Base-by-base conservation (phyloP, 75 land plant species). In the Adiantum capillusveneris region DNA sequence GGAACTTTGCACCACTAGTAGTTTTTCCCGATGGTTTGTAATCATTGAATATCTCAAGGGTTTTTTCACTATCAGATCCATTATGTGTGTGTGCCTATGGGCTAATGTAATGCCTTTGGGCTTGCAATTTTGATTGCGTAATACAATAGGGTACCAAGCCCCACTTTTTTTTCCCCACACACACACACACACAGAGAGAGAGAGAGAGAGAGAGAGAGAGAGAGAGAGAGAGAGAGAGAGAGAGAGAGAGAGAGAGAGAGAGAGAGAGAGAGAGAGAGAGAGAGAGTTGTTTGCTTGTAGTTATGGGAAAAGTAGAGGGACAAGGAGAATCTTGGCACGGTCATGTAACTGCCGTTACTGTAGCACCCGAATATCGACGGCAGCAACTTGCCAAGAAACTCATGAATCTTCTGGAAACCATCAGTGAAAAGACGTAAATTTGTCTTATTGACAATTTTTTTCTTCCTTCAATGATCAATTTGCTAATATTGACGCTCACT, bases 241-340 rank as follows among this genome's bases (percentile, higher is more conserved):
- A 46, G 49, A 46, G 49, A 46, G 49, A 46, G 49, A 46, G 49
- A 46, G 49, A 46, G 49, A 46, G 49, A 46, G 49, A 46, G 49
- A 46, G 49, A 46, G 49, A 46, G 49, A 46, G 49, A 46, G 49
- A 46, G 49, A 46, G 49, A 46, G 49, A 46, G 49, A 46, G 49
- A 46, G 49, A 46, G 49, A 46, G 49, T 9, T n/a, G n/a, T n/a
- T n/a, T n/a, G 42, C 20, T 52, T 70, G 59, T 72, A 88, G 94
- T 91, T 24, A 84, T 92, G 97, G 97, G 97, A 62, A 94, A 94
- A 66, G 91, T 94, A 53, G 98, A 94, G 74, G 98, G 98, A 22
- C 87, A 86, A 44, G 98, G 98, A 42, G 98, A 94, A 39, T 86
- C 91, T 25, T 94, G 98, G 98, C 98, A 94, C 77, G 98, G 98